Evolutionary conservation across 1,284 basidiomycete genomes (phyloP).

Genomic region (Thecaphora frezii): DNA sequence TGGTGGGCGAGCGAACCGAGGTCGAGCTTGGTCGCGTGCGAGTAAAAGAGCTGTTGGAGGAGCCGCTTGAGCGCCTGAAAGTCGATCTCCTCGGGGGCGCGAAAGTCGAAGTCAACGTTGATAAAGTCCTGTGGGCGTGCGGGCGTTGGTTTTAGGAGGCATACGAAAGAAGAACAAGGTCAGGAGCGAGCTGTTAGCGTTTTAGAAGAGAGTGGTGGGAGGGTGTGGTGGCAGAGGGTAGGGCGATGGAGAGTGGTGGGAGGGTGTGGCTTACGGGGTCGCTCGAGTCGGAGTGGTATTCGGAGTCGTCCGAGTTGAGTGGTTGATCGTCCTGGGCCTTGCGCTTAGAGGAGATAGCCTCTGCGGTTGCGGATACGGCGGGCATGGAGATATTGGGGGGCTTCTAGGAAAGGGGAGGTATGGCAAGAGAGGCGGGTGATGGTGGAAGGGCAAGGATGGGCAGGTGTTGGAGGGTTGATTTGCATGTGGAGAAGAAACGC

Average conservation of each 20-base stretch:
- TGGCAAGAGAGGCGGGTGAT: too few species aligned
- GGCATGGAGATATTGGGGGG: background rate
- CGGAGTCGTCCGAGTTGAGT: constrained; percentile 18
- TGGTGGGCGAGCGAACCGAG: constrained; percentile 39
- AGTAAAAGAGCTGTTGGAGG: constrained; percentile 55
- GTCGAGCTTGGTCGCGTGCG: constrained; percentile 50
- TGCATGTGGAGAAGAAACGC: too few species aligned
- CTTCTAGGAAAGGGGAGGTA: too few species aligned
- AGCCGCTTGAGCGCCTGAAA: constrained; percentile 51
- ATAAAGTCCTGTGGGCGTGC: constrained; percentile 37
- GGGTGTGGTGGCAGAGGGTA: too few species aligned
- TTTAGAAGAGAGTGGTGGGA: too few species aligned
- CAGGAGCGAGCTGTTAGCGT: too few species aligned
- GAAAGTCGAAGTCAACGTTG: constrained; percentile 57
- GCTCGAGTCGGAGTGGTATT: constrained; percentile 30
- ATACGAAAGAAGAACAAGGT: background rate
- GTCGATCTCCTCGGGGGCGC: constrained; percentile 48
- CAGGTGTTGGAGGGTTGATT: too few species aligned
- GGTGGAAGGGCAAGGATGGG: too few species aligned
- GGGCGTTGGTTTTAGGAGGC: too few species aligned
- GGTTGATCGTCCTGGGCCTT: constrained; percentile 35
- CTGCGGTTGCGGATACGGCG: background rate
- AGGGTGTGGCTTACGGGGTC: constrained; percentile 8
- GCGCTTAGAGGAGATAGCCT: constrained; percentile 20
- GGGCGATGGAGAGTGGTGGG: background rate